A percentile compares a stretch with the other conserved stretches of the same genome.
Evolutionary conservation across 1,139 yeast genomes (phyloP).

Genomic region (Hemisphaericaspora xylofermentans): DNA sequence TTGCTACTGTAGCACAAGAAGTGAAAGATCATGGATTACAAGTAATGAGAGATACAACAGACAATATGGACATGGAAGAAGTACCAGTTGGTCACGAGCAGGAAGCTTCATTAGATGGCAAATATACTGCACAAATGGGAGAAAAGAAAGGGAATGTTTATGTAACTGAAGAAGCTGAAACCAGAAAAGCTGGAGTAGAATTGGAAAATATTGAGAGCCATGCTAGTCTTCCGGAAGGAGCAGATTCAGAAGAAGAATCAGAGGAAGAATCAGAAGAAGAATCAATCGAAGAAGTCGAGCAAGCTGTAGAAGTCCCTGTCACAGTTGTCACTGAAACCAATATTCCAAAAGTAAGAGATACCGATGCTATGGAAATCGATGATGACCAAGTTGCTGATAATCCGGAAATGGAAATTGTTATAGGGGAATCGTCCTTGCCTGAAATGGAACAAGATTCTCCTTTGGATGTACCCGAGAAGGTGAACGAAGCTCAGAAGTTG

Average conservation of each 20-base stretch:
- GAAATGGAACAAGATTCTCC: not conserved
- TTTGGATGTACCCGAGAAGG: not conserved
- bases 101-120: not conserved
- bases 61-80: not conserved
- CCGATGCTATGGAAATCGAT: not conserved
- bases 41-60: not conserved
- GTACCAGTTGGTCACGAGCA: not conserved
- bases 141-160: too few relatives aligned
- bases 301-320: too few relatives aligned
- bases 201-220: too few relatives aligned
- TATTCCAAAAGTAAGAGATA: not conserved
- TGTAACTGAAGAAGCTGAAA: too few relatives aligned
- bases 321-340: not conserved
- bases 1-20: not conserved
- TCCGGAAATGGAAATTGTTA: not conserved
- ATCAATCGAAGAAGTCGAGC: not conserved
- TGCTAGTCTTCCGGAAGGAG: slow-evolving; percentile 2
- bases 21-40: not conserved
- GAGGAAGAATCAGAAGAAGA: not conserved
- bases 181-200: too few relatives aligned
- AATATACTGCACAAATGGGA: not conserved
- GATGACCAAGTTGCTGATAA: not conserved
- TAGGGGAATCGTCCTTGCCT: not conserved
- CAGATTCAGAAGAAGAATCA: not conserved
- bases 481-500: not conserved